Conservation (phyloP, 352 stramenopile genomes). For the Pythium graminicola region DNA sequence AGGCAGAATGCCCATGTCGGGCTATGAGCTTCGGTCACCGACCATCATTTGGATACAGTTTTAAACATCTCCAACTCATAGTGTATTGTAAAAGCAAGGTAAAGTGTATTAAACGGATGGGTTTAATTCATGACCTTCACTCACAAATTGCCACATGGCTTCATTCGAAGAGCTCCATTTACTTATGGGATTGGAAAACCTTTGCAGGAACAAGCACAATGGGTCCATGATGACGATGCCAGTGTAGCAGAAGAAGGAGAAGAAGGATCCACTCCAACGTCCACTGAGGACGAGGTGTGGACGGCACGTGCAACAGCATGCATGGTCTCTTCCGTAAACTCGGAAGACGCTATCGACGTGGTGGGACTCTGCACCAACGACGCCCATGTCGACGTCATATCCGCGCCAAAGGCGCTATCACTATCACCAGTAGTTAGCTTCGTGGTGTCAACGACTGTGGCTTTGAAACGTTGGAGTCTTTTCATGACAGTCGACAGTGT, state of each 20-base stretch:
- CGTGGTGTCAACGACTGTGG: background rate
- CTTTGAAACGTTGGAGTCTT: background rate
- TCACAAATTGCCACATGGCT: slow-evolving; percentile 6
- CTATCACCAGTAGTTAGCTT: background rate
- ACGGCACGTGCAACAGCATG: slow-evolving; percentile 13
- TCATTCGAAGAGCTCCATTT: background rate
- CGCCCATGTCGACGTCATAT: background rate
- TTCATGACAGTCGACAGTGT: slow-evolving; percentile 4
- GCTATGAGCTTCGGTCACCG: no score
- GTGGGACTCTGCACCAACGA: background rate
- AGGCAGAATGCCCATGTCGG: no score
- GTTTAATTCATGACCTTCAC: slow-evolving; percentile 1
- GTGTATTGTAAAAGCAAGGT: background rate
- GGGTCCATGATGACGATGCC: background rate
- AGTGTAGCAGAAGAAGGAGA: background rate
- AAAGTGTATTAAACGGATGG: background rate
- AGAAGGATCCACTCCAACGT: no score
- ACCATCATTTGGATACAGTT: background rate
- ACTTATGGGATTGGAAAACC: background rate
- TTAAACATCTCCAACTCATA: background rate
- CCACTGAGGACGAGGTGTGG: background rate
- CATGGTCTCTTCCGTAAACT: slow-evolving; percentile 15
- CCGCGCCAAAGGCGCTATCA: background rate
- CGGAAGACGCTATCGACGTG: background rate
- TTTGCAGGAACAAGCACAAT: background rate